Evolutionary conservation across 306 rosid genomes (phyloP).

Genomic region (Luffa aegyptiaca): DNA sequence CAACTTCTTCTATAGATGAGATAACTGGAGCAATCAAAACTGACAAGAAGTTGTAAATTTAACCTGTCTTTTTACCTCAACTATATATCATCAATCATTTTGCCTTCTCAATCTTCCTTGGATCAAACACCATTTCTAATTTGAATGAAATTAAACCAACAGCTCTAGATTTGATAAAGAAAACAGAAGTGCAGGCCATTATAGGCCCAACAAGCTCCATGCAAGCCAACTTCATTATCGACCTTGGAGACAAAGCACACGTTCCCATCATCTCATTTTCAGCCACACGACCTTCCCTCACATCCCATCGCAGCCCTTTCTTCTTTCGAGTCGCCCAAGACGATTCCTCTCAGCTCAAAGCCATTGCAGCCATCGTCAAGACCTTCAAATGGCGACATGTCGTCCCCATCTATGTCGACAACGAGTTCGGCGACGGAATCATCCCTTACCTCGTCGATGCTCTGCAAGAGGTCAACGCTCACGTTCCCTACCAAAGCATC

Average conservation of each 20-base stretch:
- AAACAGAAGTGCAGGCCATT: slow-evolving; percentile 23
- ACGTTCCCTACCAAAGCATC: slow-evolving; percentile 15
- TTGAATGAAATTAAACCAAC: neutral
- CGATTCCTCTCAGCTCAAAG: slow-evolving; percentile 23
- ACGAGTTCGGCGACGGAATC: slow-evolving; percentile 12
- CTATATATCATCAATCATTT: too few relatives aligned
- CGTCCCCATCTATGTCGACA: slow-evolving; percentile 21
- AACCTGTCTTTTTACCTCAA: too few relatives aligned
- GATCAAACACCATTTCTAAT: neutral
- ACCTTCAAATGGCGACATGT: slow-evolving; percentile 25
- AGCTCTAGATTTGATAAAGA: slow-evolving; percentile 23
- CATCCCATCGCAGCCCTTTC: slow-evolving; percentile 12
- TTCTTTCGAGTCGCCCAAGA: slow-evolving; percentile 16
- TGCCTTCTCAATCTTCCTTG: too few relatives aligned
- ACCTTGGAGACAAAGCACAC: slow-evolving; percentile 19
- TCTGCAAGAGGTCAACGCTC: slow-evolving; percentile 14
- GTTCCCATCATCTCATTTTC: slow-evolving; percentile 35
- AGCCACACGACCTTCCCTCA: slow-evolving; percentile 23
- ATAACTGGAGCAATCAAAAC: too few relatives aligned
- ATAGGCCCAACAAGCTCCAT: slow-evolving; percentile 25
- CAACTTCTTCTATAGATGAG: too few relatives aligned
- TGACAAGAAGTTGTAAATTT: too few relatives aligned
- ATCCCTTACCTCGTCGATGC: slow-evolving; percentile 17
- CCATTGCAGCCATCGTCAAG: slow-evolving; percentile 15
- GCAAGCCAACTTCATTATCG: slow-evolving; percentile 20